Percentiles rank a stretch among this genome's conserved stretches.
Conservation (phyloP, 345 rosid species). For the Gossypium turneri region DNA sequence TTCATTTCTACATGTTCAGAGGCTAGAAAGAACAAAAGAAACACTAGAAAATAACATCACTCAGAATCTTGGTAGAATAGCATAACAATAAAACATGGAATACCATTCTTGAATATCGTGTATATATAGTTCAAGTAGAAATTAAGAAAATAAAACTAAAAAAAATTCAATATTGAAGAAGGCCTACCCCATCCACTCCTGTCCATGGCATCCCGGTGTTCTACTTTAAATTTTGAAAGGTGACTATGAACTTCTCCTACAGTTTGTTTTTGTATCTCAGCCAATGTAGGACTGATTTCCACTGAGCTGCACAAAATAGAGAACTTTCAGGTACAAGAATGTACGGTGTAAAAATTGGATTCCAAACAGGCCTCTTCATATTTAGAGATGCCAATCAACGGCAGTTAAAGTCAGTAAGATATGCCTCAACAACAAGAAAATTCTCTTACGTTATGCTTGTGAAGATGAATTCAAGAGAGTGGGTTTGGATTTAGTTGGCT, state of each 20-base stretch:
- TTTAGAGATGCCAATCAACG: background rate
- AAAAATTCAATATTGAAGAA: background rate
- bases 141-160: background rate
- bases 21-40: background rate
- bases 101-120: background rate
- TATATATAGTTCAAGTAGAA: background rate
- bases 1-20: background rate
- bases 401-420: background rate
- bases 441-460: background rate
- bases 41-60: background rate
- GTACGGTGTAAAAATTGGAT: background rate
- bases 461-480: background rate
- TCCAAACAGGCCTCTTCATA: background rate
- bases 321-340: constrained; percentile 9
- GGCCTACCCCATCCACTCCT: constrained; percentile 80
- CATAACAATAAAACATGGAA: background rate
- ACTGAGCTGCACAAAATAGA: constrained; percentile 60
- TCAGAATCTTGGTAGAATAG: background rate
- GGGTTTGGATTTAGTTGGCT: background rate
- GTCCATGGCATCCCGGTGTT: constrained; percentile 89
- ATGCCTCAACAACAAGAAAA: background rate
- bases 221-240: constrained; percentile 74
- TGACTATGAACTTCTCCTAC: constrained; percentile 85
- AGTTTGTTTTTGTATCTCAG: constrained; percentile 78
- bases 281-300: constrained; percentile 92